A percentile compares a stretch with the other conserved stretches of the same genome.
Evolutionary conservation across 495 filamentous ascomycete genomes (phyloP).

Genomic region (Xylaria sp.): DNA sequence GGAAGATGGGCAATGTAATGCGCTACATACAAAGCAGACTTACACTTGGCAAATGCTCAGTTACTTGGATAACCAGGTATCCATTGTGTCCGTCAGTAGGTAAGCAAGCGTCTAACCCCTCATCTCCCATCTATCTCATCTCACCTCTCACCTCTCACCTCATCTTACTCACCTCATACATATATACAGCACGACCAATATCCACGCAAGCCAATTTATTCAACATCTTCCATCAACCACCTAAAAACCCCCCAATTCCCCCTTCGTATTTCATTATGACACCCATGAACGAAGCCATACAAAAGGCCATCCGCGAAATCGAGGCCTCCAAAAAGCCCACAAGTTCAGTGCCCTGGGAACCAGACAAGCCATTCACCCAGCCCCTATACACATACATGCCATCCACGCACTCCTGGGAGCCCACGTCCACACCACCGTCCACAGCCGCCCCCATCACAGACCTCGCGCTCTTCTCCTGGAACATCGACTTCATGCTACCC

Average conservation of each 20-base stretch:
- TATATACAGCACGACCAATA: neutral
- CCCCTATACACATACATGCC: slow-evolving; percentile 26
- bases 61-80: neutral
- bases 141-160: neutral
- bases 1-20: no score
- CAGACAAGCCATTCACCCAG: slow-evolving; percentile 31
- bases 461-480: slow-evolving; percentile 49
- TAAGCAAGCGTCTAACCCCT: neutral
- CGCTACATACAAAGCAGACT: neutral
- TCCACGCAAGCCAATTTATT: neutral
- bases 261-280: neutral
- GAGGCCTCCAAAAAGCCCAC: slow-evolving; percentile 1
- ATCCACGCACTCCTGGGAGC: slow-evolving; percentile 25
- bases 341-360: slow-evolving; percentile 25
- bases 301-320: slow-evolving; percentile 20
- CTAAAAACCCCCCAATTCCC: neutral
- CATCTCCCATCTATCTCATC: neutral
- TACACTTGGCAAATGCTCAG: neutral
- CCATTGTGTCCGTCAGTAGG: neutral
- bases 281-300: slow-evolving; percentile 29
- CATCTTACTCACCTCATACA: slow-evolving; percentile 14
- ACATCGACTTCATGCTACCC: slow-evolving; percentile 59
- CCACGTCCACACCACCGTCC: neutral
- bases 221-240: neutral
- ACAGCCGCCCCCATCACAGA: slow-evolving; percentile 7